A percentile compares a stretch with the other conserved stretches of the same genome.
phyloP scores from a whole-genome alignment of 805 yeast species.

The Starmerella tilneyi region DNA sequence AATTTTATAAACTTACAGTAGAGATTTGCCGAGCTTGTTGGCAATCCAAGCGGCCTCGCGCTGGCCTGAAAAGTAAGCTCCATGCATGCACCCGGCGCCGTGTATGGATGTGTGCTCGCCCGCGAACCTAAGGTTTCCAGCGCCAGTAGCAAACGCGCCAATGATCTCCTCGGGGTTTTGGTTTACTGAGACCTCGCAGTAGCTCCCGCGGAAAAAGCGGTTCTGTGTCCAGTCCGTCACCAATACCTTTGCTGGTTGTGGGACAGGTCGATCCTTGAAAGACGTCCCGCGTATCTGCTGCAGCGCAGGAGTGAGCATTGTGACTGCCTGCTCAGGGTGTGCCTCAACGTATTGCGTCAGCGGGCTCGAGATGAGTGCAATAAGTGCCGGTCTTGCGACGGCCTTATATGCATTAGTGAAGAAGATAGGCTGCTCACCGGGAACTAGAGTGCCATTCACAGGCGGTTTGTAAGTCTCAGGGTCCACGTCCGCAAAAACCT shows the following conservation, averaged over 20 bases:
- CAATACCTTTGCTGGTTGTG: conserved; percentile 35
- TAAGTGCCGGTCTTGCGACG: conserved; percentile 41
- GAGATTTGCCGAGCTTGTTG: conserved; percentile 1
- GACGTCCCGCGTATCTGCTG: conserved; percentile 24
- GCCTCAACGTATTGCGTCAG: conserved; percentile 49
- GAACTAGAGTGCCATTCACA: conserved; percentile 13
- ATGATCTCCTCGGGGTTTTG: conserved; percentile 59
- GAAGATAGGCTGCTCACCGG: conserved; percentile 52
- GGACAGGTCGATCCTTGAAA: conserved; percentile 24
- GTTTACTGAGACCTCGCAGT: conserved; percentile 55
- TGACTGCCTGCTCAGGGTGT: conserved; percentile 46
- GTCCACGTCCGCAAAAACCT: conserved; percentile 33
- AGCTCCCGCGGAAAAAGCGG: conserved; percentile 63
- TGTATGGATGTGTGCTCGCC: conserved; percentile 80
- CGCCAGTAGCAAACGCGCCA: conserved; percentile 47
- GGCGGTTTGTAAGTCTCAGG: conserved; percentile 18
- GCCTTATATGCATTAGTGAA: conserved; percentile 48
- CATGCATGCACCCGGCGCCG: conserved; percentile 84
- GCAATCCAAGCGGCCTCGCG: conserved; percentile 41
- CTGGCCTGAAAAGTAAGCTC: conserved; percentile 68
- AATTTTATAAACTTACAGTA: too few relatives aligned
- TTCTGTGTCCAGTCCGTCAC: conserved; percentile 60
- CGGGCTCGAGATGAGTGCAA: conserved; percentile 58
- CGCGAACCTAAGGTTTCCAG: conserved; percentile 59
- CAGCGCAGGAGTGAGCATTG: conserved; percentile 45